Conservation (phyloP, 352 stramenopile species). For the Hyaloperonospora arabidopsidis region DNA sequence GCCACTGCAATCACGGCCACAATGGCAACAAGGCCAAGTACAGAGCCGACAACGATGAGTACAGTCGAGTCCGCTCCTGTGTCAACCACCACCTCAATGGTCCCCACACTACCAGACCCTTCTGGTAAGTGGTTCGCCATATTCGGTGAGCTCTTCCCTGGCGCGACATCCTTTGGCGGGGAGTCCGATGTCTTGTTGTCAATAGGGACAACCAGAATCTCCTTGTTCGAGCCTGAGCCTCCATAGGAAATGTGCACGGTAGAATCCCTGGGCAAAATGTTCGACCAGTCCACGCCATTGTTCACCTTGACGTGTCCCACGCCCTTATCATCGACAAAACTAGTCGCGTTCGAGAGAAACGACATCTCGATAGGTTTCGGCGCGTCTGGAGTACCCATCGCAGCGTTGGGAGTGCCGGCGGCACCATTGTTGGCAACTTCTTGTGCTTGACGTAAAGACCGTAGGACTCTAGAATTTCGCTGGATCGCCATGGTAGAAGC, state of each 20-base stretch:
- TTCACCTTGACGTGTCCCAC: conserved; percentile 32
- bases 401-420: not conserved
- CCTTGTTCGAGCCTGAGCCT: conserved; percentile 25
- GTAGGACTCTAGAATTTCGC: not conserved
- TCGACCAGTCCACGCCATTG: conserved; percentile 27
- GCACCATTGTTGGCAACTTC: conserved; percentile 3
- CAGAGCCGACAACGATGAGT: conserved; percentile 23
- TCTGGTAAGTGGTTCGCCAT: conserved; percentile 20
- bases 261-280: conserved; percentile 32
- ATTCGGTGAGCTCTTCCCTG: conserved; percentile 4
- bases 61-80: conserved; percentile 18
- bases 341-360: conserved; percentile 27
- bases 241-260: conserved; percentile 39
- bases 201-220: conserved; percentile 32
- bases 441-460: conserved; percentile 6
- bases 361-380: conserved; percentile 24
- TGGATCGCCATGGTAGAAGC: conserved; percentile 11
- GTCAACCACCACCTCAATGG: conserved; percentile 7
- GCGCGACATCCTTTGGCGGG: not conserved
- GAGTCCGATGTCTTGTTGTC: conserved; percentile 11
- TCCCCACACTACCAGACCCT: conserved; percentile 16
- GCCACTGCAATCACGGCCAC: conserved; percentile 23
- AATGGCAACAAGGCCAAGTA: conserved; percentile 22
- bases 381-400: conserved; percentile 1
- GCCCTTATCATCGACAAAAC: conserved; percentile 20